Conservation (phyloP, 179 eudicot species). For the Spergularia azorica region DNA sequence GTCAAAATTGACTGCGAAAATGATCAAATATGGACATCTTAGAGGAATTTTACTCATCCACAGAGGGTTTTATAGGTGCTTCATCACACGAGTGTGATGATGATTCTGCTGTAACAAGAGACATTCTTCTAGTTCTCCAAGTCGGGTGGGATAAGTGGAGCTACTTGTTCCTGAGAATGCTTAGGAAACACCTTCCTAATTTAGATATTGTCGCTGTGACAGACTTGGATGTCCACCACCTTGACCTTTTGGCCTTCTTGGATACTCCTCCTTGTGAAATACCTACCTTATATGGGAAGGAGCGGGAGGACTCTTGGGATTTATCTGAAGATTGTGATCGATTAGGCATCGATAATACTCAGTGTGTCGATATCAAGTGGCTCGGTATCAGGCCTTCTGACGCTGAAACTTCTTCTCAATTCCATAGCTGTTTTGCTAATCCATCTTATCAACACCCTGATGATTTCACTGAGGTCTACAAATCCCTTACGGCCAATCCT, state of each 20-base stretch:
- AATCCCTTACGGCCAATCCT: background rate
- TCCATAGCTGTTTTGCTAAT: background rate
- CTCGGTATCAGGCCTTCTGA: conserved; percentile 7
- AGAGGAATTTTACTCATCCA: background rate
- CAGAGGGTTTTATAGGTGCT: too few relatives aligned
- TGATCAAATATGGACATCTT: background rate
- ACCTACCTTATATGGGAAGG: background rate
- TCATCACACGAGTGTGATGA: too few relatives aligned
- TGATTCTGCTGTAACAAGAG: too few relatives aligned
- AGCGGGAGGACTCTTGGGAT: background rate
- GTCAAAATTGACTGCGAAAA: too few relatives aligned
- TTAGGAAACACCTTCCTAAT: conserved; percentile 3
- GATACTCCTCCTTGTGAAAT: background rate
- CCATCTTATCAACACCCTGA: background rate
- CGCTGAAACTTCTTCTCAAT: too few relatives aligned
- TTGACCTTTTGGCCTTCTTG: conserved; percentile 1
- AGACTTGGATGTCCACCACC: background rate
- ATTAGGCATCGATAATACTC: background rate
- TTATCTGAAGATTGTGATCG: background rate
- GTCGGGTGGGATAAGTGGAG: background rate
- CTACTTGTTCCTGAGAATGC: conserved; percentile 1
- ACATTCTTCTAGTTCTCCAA: background rate
- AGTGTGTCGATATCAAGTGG: conserved; percentile 7
- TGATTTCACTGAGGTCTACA: background rate
- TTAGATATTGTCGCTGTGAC: conserved; percentile 2